phyloP scores from a whole-genome alignment of 768 basidiomycete species.

The Roridomyces roridus region DNA sequence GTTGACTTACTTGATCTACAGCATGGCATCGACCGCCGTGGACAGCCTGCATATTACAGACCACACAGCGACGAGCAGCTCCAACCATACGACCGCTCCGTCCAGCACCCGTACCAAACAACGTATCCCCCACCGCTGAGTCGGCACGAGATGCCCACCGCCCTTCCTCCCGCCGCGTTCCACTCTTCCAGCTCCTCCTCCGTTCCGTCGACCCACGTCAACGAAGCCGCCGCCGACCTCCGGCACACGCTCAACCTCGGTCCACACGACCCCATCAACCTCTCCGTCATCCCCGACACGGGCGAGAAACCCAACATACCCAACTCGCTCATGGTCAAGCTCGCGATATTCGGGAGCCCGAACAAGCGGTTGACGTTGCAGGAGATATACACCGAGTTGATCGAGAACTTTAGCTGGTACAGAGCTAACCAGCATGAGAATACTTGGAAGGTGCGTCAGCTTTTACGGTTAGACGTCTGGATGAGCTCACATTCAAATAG shows the following conservation, averaged over 20 bases:
- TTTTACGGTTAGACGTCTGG: not conserved
- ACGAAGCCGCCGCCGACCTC: constrained; percentile 50
- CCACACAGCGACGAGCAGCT: no score
- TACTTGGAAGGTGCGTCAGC: constrained; percentile 68
- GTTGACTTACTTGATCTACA: no score
- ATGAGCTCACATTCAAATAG: no score
- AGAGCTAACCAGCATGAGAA: constrained; percentile 43
- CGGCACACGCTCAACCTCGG: constrained; percentile 46
- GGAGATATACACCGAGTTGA: constrained; percentile 64
- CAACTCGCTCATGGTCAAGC: constrained; percentile 48
- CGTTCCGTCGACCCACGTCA: constrained; percentile 13
- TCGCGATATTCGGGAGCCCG: constrained; percentile 71
- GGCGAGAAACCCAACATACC: constrained; percentile 44
- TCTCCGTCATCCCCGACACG: constrained; percentile 49
- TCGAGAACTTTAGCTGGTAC: constrained; percentile 62
- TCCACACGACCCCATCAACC: constrained; percentile 33
- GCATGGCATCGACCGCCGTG: no score
- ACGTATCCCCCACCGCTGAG: no score
- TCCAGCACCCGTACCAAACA: no score
- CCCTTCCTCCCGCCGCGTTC: constrained; percentile 17
- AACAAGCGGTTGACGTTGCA: constrained; percentile 61
- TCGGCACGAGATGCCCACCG: not conserved
- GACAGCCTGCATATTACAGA: no score
- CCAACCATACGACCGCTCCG: no score
- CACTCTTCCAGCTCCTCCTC: no score